A percentile compares a stretch with the other conserved stretches of the same genome.
phyloP scores from a whole-genome alignment of 225 moss, liverwort and hornwort species.

The Physcomitrellopsis africana region DNA sequence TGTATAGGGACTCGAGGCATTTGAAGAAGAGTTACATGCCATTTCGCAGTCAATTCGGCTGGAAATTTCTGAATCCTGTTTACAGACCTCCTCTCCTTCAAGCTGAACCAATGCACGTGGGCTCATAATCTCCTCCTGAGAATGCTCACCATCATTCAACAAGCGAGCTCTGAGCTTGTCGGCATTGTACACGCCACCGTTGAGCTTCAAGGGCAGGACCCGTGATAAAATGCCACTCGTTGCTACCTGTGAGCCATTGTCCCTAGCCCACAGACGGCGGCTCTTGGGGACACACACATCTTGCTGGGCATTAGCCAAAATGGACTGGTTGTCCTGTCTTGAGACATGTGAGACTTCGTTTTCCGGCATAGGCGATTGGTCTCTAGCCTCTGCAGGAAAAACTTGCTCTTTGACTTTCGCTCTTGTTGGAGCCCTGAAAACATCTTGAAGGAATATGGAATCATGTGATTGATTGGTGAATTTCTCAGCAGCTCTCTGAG shows the following conservation, averaged over 20 bases:
- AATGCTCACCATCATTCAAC: conserved; percentile 22
- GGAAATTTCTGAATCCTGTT: neutral
- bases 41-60: neutral
- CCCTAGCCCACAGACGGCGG: conserved; percentile 43
- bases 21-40: conserved; percentile 28
- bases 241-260: conserved; percentile 19
- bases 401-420: conserved; percentile 22
- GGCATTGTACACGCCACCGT: conserved; percentile 21
- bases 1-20: conserved; percentile 44
- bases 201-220: conserved; percentile 14
- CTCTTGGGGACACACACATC: conserved; percentile 27
- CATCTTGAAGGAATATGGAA: conserved; percentile 37
- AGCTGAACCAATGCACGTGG: neutral
- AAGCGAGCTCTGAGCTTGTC: conserved; percentile 35
- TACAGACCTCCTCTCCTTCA: neutral
- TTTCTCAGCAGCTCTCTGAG: conserved; percentile 8
- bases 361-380: neutral
- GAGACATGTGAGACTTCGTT: neutral
- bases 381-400: conserved; percentile 28
- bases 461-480: conserved; percentile 34
- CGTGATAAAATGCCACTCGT: conserved; percentile 28
- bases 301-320: neutral
- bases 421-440: conserved; percentile 24
- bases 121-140: conserved; percentile 7
- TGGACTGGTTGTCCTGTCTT: neutral